These are phyloP conservation scores for Malassezia japonica DNA, from an alignment of 1,284 basidiomycete species.

Conservation along the genomic window DNA sequence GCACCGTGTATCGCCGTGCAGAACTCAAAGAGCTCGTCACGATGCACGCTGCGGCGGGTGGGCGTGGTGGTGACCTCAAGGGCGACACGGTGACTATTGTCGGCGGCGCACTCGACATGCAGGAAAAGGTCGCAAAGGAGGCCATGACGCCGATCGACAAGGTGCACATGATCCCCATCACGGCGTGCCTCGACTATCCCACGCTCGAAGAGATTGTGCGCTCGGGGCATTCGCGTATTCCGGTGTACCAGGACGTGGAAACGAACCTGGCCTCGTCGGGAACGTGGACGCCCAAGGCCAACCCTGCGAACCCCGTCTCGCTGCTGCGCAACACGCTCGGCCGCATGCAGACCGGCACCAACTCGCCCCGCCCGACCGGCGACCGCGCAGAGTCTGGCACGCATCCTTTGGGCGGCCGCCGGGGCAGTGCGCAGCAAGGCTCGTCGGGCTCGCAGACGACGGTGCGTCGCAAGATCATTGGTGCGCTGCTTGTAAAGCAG, in stretches of 20 bases:
- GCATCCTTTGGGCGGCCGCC: neutral
- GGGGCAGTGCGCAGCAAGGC: neutral
- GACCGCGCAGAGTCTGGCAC: neutral
- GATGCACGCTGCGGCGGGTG: constrained; percentile 58
- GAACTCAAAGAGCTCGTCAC: constrained; percentile 67
- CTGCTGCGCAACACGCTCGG: neutral
- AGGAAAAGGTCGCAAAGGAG: constrained; percentile 61
- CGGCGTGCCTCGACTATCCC: constrained; percentile 67
- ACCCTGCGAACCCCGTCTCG: neutral
- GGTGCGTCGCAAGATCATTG: constrained; percentile 58
- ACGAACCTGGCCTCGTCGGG: constrained; percentile 7
- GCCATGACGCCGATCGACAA: constrained; percentile 67
- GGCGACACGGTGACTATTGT: constrained; percentile 67
- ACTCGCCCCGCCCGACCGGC: neutral
- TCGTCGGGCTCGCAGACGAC: neutral
- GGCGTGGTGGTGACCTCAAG: constrained; percentile 59
- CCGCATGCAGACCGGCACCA: neutral
- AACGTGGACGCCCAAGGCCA: constrained; percentile 1
- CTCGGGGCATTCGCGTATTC: constrained; percentile 63
- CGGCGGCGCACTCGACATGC: constrained; percentile 63
- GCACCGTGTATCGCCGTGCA: constrained; percentile 44
- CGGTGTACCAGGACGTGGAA: constrained; percentile 52
- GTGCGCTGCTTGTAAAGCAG: constrained; percentile 71
- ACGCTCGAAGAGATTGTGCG: constrained; percentile 64
- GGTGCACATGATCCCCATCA: constrained; percentile 68